phyloP scores from a whole-genome alignment of 805 yeast genomes.

The Danielia reshetovae region DNA sequence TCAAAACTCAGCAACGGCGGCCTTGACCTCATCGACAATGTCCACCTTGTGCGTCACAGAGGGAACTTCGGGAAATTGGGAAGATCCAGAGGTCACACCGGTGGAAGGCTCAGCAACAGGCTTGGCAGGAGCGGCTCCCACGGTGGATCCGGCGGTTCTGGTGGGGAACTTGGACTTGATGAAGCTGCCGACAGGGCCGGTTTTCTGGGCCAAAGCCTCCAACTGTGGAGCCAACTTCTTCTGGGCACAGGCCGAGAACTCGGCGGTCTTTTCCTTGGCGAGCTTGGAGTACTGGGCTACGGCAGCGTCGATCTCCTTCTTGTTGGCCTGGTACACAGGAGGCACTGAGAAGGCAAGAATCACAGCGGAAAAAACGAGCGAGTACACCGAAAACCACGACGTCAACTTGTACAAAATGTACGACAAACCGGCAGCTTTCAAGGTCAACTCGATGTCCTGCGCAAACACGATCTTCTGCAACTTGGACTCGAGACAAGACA shows the following conservation, averaged over 20 bases:
- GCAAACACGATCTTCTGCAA: constrained; percentile 60
- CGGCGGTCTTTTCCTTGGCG: constrained; percentile 50
- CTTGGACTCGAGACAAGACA: constrained; percentile 50
- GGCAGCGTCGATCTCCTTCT: constrained; percentile 70
- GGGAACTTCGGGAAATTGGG: constrained; percentile 39
- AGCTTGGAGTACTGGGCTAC: constrained; percentile 41
- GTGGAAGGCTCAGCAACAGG: constrained; percentile 15
- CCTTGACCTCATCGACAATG: constrained; percentile 5
- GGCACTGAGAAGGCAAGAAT: constrained; percentile 72
- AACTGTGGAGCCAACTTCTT: constrained; percentile 53
- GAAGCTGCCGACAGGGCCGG: constrained; percentile 65
- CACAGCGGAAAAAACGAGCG: constrained; percentile 54
- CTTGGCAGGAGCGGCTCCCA: constrained; percentile 30
- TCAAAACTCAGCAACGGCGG: constrained; percentile 2
- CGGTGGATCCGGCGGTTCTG: constrained; percentile 73
- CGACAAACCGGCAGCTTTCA: constrained; percentile 65
- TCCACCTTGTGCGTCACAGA: constrained; percentile 2
- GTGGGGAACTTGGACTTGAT: constrained; percentile 54
- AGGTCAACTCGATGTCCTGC: constrained; percentile 66
- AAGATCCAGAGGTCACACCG: constrained; percentile 31
- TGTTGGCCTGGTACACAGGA: constrained; percentile 64
- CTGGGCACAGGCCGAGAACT: constrained; percentile 35
- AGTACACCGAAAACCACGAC: constrained; percentile 69
- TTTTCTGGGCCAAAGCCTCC: constrained; percentile 51
- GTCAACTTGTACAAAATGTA: constrained; percentile 69